A percentile compares a stretch with the other conserved stretches of the same genome.
phyloP scores from a whole-genome alignment of 2,329 filamentous ascomycete genomes.

The Teratosphaeria epicoccoides region DNA sequence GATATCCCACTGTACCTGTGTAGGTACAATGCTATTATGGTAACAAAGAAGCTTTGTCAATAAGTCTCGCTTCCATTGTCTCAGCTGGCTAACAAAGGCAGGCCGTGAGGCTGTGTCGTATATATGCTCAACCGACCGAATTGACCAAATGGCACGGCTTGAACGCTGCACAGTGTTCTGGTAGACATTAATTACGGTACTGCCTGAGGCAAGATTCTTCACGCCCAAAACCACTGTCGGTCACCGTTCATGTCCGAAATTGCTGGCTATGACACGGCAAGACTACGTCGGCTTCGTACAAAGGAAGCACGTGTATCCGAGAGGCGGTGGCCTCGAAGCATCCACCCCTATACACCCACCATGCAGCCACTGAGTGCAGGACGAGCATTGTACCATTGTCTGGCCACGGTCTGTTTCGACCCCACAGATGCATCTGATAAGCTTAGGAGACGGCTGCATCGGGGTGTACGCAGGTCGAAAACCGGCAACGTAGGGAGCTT shows the following conservation, averaged over 20 bases:
- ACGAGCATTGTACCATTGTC: conserved; percentile 53
- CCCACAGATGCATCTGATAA: conserved; percentile 49
- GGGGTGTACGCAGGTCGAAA: conserved; percentile 1
- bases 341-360: conserved; percentile 47
- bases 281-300: conserved; percentile 27
- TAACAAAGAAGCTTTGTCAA: neutral
- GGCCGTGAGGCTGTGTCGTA: neutral
- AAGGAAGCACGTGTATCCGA: conserved; percentile 40
- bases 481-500: neutral
- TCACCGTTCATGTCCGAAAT: no score
- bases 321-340: conserved; percentile 34
- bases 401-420: conserved; percentile 43
- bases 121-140: neutral
- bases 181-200: no score
- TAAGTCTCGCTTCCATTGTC: conserved; percentile 1
- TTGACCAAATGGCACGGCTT: conserved; percentile 3
- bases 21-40: neutral
- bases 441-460: conserved; percentile 1
- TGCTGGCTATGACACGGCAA: neutral
- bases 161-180: conserved; percentile 8
- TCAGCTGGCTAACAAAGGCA: conserved; percentile 2
- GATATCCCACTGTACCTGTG: neutral
- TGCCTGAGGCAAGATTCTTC: neutral
- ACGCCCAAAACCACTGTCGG: neutral
- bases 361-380: conserved; percentile 54